phyloP scores from a whole-genome alignment of 2,329 filamentous ascomycete genomes.

The Pseudogymnoascus sp. region DNA sequence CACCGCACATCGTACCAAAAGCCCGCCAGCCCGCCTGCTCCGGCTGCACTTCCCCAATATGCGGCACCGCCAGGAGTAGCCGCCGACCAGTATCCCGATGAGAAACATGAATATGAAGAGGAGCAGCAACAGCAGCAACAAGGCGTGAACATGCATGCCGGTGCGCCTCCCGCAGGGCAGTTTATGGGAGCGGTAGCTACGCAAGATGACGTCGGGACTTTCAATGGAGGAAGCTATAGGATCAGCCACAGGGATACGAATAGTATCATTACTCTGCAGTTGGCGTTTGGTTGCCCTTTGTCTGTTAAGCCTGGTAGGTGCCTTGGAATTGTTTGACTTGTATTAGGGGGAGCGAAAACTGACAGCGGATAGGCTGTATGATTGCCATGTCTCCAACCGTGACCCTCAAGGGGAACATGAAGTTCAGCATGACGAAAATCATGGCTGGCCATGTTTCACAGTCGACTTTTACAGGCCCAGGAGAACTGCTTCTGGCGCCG shows the following conservation, averaged over 20 bases:
- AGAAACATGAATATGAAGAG: conserved; percentile 3
- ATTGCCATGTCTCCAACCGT: conserved; percentile 90
- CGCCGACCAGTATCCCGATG: not conserved
- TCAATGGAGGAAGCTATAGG: conserved; percentile 90
- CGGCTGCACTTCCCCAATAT: conserved; percentile 8
- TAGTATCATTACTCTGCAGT: conserved; percentile 77
- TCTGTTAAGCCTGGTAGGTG: conserved; percentile 62
- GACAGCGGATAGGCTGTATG: conserved; percentile 58
- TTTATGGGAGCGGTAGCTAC: conserved; percentile 57
- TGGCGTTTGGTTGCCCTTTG: conserved; percentile 82
- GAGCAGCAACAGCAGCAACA: conserved; percentile 6
- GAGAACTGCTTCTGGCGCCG: conserved; percentile 80
- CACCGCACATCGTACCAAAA: conserved; percentile 29
- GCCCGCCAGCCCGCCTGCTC: conserved; percentile 14
- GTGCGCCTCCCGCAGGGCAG: conserved; percentile 35
- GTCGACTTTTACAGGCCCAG: conserved; percentile 79
- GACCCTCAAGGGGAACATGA: conserved; percentile 71
- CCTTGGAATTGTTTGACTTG: not conserved
- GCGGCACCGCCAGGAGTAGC: not conserved
- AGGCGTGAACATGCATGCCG: conserved; percentile 30
- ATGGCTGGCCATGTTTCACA: conserved; percentile 69
- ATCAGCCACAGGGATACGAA: conserved; percentile 91
- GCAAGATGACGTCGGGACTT: conserved; percentile 84
- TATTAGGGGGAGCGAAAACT: not conserved
- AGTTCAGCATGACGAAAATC: conserved; percentile 89